Percentiles rank a stretch among this genome's conserved stretches.
These are phyloP conservation scores for Sechiopsis laciniata DNA, from an alignment of 306 rosid genomes.

Conservation along the genomic window DNA sequence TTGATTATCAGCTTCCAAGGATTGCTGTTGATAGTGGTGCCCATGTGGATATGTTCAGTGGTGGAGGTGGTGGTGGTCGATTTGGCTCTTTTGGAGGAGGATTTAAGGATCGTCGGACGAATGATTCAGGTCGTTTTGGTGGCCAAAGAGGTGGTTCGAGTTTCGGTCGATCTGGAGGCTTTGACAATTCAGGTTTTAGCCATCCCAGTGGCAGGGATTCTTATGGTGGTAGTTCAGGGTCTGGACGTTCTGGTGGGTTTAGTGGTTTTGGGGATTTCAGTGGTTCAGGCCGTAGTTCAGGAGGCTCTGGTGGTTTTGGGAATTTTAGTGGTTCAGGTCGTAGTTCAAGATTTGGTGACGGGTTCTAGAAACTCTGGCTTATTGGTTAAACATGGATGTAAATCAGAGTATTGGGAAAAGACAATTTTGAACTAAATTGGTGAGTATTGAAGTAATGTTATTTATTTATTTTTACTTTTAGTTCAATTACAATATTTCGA, in stretches of 20 bases:
- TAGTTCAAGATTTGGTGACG: conserved; percentile 22
- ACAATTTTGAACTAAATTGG: conserved; percentile 26
- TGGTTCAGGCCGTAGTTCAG: conserved; percentile 3
- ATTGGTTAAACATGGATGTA: conserved; percentile 23
- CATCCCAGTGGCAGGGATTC: conserved; percentile 44
- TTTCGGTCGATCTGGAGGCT: conserved; percentile 39
- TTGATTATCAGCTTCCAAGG: conserved; percentile 60
- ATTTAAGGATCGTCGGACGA: conserved; percentile 24
- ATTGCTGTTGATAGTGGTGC: conserved; percentile 53
- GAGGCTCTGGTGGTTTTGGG: conserved; percentile 25
- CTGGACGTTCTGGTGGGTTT: conserved; percentile 40
- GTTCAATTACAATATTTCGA: too few species aligned
- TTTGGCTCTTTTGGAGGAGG: conserved; percentile 46
- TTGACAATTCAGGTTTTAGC: conserved; percentile 34
- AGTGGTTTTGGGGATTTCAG: conserved; percentile 41
- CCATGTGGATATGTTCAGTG: conserved; percentile 38
- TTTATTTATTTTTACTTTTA: too few species aligned
- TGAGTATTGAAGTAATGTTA: neutral
- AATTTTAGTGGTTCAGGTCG: conserved; percentile 25
- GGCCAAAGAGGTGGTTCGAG: conserved; percentile 26
- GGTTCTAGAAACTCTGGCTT: conserved; percentile 30
- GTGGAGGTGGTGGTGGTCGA: conserved; percentile 48
- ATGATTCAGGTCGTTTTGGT: conserved; percentile 12
- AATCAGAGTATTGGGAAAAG: conserved; percentile 18
- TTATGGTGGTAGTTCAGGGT: conserved; percentile 42